Evolutionary conservation across 2,329 filamentous ascomycete species (phyloP).

Genomic region (Xylaria sp.): DNA sequence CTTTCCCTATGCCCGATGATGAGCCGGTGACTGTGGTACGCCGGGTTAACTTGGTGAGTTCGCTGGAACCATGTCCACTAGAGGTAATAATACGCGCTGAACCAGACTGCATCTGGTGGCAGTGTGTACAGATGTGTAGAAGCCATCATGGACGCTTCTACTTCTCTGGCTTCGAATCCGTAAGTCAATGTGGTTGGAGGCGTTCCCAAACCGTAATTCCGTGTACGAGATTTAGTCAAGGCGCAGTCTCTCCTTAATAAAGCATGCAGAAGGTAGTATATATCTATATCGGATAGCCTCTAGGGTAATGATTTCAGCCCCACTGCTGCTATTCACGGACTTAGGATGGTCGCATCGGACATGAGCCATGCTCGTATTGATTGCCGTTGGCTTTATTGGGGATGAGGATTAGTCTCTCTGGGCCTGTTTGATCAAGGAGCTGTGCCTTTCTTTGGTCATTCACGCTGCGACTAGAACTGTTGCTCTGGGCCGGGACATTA

Average conservation of each 20-base stretch:
- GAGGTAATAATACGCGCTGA: slow-evolving; percentile 16
- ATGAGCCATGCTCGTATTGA: not conserved
- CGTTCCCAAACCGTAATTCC: not conserved
- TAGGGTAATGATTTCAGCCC: no score
- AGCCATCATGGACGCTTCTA: not conserved
- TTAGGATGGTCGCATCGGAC: not conserved
- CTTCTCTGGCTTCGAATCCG: not conserved
- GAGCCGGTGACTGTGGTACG: slow-evolving; percentile 51
- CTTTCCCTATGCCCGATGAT: slow-evolving; percentile 54
- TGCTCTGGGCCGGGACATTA: no score
- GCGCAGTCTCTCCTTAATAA: not conserved
- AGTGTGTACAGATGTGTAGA: slow-evolving; percentile 17
- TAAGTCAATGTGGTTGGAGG: not conserved
- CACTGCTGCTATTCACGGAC: not conserved
- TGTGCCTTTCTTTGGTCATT: no score
- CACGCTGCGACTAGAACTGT: no score
- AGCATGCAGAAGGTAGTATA: no score
- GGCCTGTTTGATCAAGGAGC: no score
- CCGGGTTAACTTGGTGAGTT: slow-evolving; percentile 11
- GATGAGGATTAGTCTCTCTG: no score
- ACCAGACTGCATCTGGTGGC: slow-evolving; percentile 30
- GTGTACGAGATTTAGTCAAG: not conserved
- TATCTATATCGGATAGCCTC: not conserved
- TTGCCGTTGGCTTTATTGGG: no score
- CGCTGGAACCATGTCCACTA: not conserved